Evolutionary conservation across 805 yeast species (phyloP).

Genomic region (Candida ulmi): DNA sequence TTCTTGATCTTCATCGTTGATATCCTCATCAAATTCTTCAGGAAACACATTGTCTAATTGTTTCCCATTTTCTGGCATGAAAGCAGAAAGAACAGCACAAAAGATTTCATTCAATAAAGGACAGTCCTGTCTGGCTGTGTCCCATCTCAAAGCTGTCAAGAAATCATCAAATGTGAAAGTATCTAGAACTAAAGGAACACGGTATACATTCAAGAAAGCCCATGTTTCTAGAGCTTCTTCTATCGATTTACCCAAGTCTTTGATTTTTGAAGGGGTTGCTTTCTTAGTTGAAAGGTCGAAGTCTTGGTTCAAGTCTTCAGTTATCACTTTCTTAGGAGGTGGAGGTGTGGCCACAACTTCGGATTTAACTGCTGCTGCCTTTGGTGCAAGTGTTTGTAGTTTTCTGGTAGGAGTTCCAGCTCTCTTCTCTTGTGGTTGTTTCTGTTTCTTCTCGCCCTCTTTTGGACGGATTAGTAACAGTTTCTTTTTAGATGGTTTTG

Average conservation of each 20-base stretch:
- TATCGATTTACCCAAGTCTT: constrained; percentile 12
- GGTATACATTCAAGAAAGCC: constrained; percentile 70
- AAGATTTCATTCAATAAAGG: constrained; percentile 59
- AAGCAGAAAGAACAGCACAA: constrained; percentile 54
- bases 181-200: constrained; percentile 57
- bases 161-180: constrained; percentile 79
- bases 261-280: constrained; percentile 16
- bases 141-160: constrained; percentile 40
- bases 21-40: constrained; percentile 27
- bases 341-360: constrained; percentile 9
- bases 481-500: constrained; percentile 2
- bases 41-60: constrained; percentile 26
- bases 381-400: constrained; percentile 1
- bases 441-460: constrained; percentile 3
- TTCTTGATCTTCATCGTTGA: constrained; percentile 21
- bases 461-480: constrained; percentile 13
- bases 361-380: constrained; percentile 2
- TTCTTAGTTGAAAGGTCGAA: constrained; percentile 11
- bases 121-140: constrained; percentile 44
- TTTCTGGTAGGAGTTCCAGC: background rate
- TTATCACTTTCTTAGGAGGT: constrained; percentile 12
- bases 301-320: constrained; percentile 18
- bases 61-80: constrained; percentile 41
- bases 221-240: constrained; percentile 59
- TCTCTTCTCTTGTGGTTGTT: background rate